These are phyloP conservation scores for Butyriboletus loyo DNA, from an alignment of 768 basidiomycete species.

Conservation along the genomic window DNA sequence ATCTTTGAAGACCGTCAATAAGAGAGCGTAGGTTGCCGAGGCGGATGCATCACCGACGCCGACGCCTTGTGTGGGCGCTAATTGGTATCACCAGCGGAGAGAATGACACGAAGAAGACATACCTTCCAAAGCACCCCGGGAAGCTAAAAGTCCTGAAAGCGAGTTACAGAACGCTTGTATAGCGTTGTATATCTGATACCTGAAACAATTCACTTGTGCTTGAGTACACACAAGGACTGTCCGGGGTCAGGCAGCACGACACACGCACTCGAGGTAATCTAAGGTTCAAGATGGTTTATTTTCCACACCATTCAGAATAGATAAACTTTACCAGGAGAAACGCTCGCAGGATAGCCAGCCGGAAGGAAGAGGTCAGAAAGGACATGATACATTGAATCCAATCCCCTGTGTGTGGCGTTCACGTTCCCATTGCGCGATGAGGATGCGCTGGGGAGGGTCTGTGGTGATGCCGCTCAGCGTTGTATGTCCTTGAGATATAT, in stretches of 20 bases:
- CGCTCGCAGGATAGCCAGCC: slow-evolving; percentile 57
- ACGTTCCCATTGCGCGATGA: background rate
- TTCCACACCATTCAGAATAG: background rate
- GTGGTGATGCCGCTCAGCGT: slow-evolving; percentile 2
- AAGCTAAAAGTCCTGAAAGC: slow-evolving; percentile 58
- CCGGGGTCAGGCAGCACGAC: background rate
- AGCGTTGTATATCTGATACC: slow-evolving; percentile 65
- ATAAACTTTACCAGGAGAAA: slow-evolving; percentile 50
- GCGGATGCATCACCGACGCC: slow-evolving; percentile 69
- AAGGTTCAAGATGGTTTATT: background rate
- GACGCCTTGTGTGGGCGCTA: slow-evolving; percentile 41
- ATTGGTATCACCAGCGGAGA: background rate
- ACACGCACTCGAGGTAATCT: slow-evolving; percentile 56
- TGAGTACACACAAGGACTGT: slow-evolving; percentile 5
- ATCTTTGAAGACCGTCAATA: slow-evolving; percentile 66
- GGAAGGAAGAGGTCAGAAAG: slow-evolving; percentile 50
- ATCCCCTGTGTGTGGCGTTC: background rate
- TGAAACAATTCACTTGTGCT: slow-evolving; percentile 21
- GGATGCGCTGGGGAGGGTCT: slow-evolving; percentile 2
- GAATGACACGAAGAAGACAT: background rate
- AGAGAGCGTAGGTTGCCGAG: slow-evolving; percentile 61
- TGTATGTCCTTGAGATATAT: background rate
- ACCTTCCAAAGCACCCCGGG: slow-evolving; percentile 69
- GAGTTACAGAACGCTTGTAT: slow-evolving; percentile 71
- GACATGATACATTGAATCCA: slow-evolving; percentile 11